A percentile compares a stretch with the other conserved stretches of the same genome.
Conservation (phyloP, 2,329 filamentous ascomycete genomes). For the Pseudopyricularia cyperi region DNA sequence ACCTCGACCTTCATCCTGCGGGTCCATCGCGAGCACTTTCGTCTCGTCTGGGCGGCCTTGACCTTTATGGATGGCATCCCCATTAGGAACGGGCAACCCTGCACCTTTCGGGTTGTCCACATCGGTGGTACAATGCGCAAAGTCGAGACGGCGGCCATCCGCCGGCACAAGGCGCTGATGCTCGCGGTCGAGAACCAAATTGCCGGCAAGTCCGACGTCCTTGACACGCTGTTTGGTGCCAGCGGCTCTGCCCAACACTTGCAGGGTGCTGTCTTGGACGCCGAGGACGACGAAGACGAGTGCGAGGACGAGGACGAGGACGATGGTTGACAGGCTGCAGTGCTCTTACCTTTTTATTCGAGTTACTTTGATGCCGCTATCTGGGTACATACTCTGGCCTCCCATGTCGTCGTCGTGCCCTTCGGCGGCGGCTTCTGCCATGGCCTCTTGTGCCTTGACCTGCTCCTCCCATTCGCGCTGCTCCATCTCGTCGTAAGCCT, state of each 20-base stretch:
- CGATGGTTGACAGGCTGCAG: slow-evolving; percentile 19
- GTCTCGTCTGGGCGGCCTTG: slow-evolving; percentile 80
- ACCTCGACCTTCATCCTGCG: slow-evolving; percentile 90
- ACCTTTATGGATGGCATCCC: slow-evolving; percentile 66
- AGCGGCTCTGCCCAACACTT: slow-evolving; percentile 19
- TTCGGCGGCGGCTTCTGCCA: slow-evolving; percentile 16
- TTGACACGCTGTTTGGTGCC: slow-evolving; percentile 15
- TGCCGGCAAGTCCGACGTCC: slow-evolving; percentile 20
- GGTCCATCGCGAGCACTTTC: slow-evolving; percentile 69
- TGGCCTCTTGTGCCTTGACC: slow-evolving; percentile 15
- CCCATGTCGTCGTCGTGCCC: slow-evolving; percentile 23
- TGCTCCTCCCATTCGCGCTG: slow-evolving; percentile 63
- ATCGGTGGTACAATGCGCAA: slow-evolving; percentile 91
- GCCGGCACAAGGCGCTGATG: slow-evolving; percentile 60
- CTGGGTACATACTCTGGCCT: slow-evolving; percentile 35
- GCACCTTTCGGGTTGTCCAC: slow-evolving; percentile 71
- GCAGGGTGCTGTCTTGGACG: slow-evolving; percentile 30
- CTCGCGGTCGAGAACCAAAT: slow-evolving; percentile 46
- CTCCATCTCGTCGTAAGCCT: slow-evolving; percentile 75
- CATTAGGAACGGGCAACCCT: slow-evolving; percentile 44
- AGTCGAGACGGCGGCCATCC: slow-evolving; percentile 78
- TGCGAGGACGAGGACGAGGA: slow-evolving; percentile 33
- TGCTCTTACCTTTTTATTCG: slow-evolving; percentile 43
- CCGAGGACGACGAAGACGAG: slow-evolving; percentile 32
- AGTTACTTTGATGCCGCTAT: slow-evolving; percentile 59